phyloP scores from a whole-genome alignment of 176 grass and related monocot species.

The Oryza coarctata region DNA sequence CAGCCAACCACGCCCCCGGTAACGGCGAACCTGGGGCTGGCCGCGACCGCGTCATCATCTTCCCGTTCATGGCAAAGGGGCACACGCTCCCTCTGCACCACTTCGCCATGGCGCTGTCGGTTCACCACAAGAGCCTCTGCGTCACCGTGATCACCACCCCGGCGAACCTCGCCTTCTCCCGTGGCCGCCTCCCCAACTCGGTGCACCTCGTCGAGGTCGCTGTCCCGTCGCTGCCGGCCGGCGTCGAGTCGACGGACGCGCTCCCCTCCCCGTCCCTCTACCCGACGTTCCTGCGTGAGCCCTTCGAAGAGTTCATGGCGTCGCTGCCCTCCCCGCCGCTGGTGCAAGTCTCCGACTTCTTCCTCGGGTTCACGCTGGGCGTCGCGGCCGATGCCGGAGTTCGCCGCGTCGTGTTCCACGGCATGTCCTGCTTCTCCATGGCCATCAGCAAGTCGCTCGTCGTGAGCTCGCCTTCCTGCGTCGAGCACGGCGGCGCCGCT shows the following conservation, averaged over 20 bases:
- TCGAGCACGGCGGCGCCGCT: neutral
- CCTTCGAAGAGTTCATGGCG: constrained; percentile 43
- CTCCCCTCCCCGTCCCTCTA: constrained; percentile 50
- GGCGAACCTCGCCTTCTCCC: constrained; percentile 42
- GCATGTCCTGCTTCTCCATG: constrained; percentile 67
- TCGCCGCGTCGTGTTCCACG: constrained; percentile 54
- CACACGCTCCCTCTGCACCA: constrained; percentile 68
- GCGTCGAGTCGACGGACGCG: constrained; percentile 56
- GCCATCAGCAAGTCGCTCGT: constrained; percentile 48
- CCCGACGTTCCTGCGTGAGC: constrained; percentile 44
- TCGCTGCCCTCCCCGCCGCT: constrained; percentile 27
- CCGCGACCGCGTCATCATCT: constrained; percentile 55
- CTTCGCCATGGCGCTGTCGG: constrained; percentile 47
- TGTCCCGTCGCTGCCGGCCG: constrained; percentile 39
- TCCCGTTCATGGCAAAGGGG: constrained; percentile 85
- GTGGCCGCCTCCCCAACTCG: constrained; percentile 19
- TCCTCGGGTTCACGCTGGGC: constrained; percentile 49
- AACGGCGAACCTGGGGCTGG: neutral
- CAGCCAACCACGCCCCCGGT: neutral
- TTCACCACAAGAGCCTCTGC: constrained; percentile 41
- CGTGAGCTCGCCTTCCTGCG: neutral
- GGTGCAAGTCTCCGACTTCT: constrained; percentile 68
- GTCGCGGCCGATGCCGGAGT: constrained; percentile 19
- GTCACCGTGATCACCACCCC: constrained; percentile 60
- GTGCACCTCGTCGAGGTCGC: constrained; percentile 43